Evolutionary conservation across 1,139 yeast species (phyloP), one percentile per base, ranked within the genome.

Genomic region (Saccharomycopsis crataegensis): DNA sequence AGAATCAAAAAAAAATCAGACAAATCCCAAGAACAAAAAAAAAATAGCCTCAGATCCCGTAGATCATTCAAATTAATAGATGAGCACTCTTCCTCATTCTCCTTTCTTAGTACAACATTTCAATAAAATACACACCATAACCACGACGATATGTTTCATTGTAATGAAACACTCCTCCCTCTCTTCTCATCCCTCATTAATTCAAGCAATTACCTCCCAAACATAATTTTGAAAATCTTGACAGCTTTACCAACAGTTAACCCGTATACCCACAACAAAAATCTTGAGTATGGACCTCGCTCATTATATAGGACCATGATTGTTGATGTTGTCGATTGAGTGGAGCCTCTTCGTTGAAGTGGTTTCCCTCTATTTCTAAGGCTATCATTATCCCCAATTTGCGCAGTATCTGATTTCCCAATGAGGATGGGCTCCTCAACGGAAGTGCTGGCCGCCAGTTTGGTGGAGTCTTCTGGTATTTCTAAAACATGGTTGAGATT

Each of bases 401-500:
- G 28, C 28, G 4, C 28, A 22, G 4, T 22, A 22, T 22, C 28
- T 22, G 28, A 22, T 22, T 22, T 4, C 4, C 28, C 28, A 22
- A 22, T 22, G 28, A 22, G 28, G 28, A 4, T 22, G 28, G 28
- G 28, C 28, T 22, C 28, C 28, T 22, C 28, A 4, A 22, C 2
- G 28, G 28, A 22, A 22, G 4, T 22, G 28, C 28, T 22, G 28
- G 28, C 28, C 28, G 28, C 28, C 28, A 22, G 4, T 22, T 22
- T 22, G 28, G 28, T 22, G 28, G 28, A 22, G n/a, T 31, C 32
- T 12, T 46, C 41, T 14, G 14, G 17, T 8, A 45, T n/a, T 22
- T 41, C 34, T 32, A 49, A 37, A 8, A 50, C 49, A 38, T 50
- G 53, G 46, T 50, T 50, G 12, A 38, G 12, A 38, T 49, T 50